Conservation (phyloP, 306 rosid species). For the Cucumis cinereus region DNA sequence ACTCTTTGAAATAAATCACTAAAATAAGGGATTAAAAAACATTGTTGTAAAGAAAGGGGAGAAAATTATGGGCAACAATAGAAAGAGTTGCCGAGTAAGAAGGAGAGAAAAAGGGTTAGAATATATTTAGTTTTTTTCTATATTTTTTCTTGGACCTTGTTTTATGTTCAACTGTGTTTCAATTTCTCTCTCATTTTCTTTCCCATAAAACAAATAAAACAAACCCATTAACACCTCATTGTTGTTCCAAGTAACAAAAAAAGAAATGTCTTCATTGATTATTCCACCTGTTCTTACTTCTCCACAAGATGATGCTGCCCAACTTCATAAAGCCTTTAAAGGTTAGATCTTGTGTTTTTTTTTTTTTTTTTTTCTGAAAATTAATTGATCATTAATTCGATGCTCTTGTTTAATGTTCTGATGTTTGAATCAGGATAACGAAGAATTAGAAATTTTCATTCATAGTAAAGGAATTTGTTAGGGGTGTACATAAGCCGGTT, state of each 20-base stretch:
- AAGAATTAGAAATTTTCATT: neutral
- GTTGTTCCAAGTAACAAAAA: neutral
- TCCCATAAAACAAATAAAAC: neutral
- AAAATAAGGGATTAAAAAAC: too few relatives aligned
- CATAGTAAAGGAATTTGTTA: neutral
- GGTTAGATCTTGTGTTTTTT: slow-evolving; percentile 13
- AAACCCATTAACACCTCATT: too few relatives aligned
- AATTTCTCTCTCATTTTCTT: neutral
- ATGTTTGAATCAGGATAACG: neutral
- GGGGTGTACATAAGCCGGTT: too few relatives aligned
- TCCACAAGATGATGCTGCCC: slow-evolving; percentile 57
- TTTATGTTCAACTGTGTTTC: too few relatives aligned
- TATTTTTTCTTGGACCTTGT: too few relatives aligned
- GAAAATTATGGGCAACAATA: neutral
- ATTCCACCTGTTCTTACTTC: slow-evolving; percentile 46
- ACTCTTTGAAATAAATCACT: too few relatives aligned
- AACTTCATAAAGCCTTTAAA: slow-evolving; percentile 71
- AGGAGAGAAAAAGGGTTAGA: neutral
- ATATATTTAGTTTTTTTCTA: too few relatives aligned
- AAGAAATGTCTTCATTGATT: slow-evolving; percentile 34
- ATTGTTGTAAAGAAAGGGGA: neutral
- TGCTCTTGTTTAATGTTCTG: neutral
- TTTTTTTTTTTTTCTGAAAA: neutral
- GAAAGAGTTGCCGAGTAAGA: neutral
- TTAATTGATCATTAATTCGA: neutral